phyloP scores from a whole-genome alignment of 176 grass and related monocot genomes.

The Miscanthus lutarioriparius region DNA sequence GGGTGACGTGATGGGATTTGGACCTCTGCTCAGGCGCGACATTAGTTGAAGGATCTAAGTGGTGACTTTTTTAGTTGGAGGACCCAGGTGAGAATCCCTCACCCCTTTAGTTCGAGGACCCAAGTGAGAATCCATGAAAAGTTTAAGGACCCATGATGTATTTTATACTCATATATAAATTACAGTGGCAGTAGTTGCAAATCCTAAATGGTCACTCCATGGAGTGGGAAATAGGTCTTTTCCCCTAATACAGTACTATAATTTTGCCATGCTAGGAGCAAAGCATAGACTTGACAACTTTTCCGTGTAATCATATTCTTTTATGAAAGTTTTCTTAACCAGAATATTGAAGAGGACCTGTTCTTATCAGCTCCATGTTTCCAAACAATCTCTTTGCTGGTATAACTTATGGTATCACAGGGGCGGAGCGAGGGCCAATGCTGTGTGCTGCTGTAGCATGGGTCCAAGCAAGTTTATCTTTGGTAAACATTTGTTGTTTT shows the following conservation, averaged over 20 bases:
- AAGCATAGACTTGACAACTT: not conserved
- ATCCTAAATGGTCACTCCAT: not conserved
- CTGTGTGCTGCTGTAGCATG: not conserved
- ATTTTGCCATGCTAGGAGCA: not conserved
- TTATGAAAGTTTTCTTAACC: constrained; percentile 17
- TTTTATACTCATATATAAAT: too few relatives aligned
- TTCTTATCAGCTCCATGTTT: constrained; percentile 14
- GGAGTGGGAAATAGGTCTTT: not conserved
- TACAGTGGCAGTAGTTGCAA: not conserved
- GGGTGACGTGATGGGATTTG: too few relatives aligned
- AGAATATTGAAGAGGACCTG: not conserved
- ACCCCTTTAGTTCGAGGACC: too few relatives aligned
- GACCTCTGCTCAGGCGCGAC: too few relatives aligned
- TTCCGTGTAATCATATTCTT: not conserved
- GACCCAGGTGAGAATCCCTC: too few relatives aligned
- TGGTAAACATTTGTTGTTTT: not conserved
- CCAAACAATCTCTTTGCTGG: not conserved
- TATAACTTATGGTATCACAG: not conserved
- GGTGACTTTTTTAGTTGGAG: too few relatives aligned
- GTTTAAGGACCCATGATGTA: too few relatives aligned
- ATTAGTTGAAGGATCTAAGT: too few relatives aligned
- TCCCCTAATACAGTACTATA: not conserved
- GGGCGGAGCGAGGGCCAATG: not conserved
- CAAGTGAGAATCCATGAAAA: too few relatives aligned
- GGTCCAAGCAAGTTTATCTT: not conserved